Evolutionary conservation across 805 yeast species (phyloP).

Genomic region (Suhomyces emberorum): DNA sequence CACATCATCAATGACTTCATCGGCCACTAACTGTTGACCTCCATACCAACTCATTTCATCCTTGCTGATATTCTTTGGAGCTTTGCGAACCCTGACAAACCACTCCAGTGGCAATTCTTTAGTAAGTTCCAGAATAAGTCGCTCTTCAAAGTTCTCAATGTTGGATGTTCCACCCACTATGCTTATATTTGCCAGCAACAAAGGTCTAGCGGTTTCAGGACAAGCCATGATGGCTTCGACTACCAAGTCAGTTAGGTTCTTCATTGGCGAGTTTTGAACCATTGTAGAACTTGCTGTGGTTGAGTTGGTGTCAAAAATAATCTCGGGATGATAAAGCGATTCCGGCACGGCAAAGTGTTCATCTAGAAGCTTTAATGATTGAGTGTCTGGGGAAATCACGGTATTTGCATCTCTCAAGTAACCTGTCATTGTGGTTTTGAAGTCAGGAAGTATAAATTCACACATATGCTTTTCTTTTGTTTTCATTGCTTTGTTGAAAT

Average conservation of each 20-base stretch:
- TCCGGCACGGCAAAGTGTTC: conserved; percentile 91
- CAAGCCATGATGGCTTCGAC: conserved; percentile 64
- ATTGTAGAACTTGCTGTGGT: conserved; percentile 26
- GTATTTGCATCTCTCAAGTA: conserved; percentile 45
- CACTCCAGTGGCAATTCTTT: conserved; percentile 71
- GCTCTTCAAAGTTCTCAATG: conserved; percentile 59
- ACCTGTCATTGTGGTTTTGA: conserved; percentile 76
- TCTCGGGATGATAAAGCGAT: conserved; percentile 78
- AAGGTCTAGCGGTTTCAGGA: conserved; percentile 72
- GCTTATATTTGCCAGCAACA: conserved; percentile 74
- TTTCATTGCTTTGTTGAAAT: conserved; percentile 50
- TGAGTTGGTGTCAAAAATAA: conserved; percentile 39
- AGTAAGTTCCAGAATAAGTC: conserved; percentile 61
- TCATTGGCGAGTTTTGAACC: conserved; percentile 50
- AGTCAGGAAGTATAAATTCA: conserved; percentile 85
- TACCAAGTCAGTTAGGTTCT: conserved; percentile 73
- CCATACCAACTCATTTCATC: conserved; percentile 39
- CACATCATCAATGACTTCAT: conserved; percentile 46
- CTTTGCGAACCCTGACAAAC: conserved; percentile 46
- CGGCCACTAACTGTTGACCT: conserved; percentile 29
- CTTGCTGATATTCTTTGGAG: conserved; percentile 14
- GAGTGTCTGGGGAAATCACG: conserved; percentile 42
- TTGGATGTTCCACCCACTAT: conserved; percentile 81
- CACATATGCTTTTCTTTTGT: conserved; percentile 37
- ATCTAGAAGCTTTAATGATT: conserved; percentile 66